Evolutionary conservation across 2,329 filamentous ascomycete genomes (phyloP), one percentile per base, ranked within the genome.

Genomic region (Arthrobotrys megalospora): DNA sequence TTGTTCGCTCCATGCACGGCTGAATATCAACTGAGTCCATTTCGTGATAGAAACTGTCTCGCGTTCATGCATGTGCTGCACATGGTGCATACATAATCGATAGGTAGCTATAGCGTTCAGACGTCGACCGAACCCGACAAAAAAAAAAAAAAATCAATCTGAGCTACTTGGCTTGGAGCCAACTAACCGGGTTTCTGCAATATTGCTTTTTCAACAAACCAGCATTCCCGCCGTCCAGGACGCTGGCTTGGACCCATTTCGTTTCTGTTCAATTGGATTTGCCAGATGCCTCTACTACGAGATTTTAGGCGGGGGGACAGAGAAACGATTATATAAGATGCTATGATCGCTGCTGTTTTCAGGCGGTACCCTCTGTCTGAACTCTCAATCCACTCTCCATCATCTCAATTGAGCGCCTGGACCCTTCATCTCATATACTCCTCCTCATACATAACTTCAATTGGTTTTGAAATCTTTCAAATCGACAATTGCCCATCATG

Each of bases 401-500:
- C 4, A 34, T 38, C 43, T 60, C 36, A 60, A 43, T 60, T 60
- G 55, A 60, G 55, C 55, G 36, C 55, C 55, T 60, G 55, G 55
- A 60, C 55, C 32, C 19, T 21, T 38, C 28, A 11, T n/a, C 36
- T 34, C 19, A 48, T 48, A 8, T 12, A 6, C 14, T 32, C 10
- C 24, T 19, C n/a, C 34, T 21, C 34, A 58, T 41, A 60, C 6
- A 53, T 16, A 16, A 38, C 8, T 14, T 64, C 60, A 48, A 64
- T 64, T 64, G 8, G 19, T 12, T 47, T 48, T 48, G 38, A 47
- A 34, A 32, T 64, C 2, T 43, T n/a, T 53, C 38, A 71, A 71
- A 64, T 64, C 36, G 67, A 53, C 60, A 55, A 73, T 73, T 52
- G 19, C 50, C 41, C 48, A 76, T 28, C 52, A 76, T 78, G 75